Evolutionary conservation across 1,284 basidiomycete species (phyloP).

Genomic region (Trametes hirsuta): DNA sequence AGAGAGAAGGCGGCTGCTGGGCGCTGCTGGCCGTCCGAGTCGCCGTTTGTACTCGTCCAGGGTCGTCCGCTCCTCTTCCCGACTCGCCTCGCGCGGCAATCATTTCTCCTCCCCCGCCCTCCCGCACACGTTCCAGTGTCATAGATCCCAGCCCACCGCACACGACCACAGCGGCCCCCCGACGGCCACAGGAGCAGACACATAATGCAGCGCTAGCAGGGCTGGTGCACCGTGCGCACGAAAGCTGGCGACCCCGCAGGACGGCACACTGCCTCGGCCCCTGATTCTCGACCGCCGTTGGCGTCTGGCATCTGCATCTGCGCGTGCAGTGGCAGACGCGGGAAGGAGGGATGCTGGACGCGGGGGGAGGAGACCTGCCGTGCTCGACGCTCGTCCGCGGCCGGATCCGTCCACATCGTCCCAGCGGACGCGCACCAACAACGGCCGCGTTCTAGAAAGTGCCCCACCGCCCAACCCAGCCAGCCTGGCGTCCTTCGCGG

Average conservation of each 20-base stretch:
- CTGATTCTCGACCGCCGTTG: constrained; percentile 7
- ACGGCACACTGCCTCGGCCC: constrained; percentile 9
- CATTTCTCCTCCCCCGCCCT: neutral
- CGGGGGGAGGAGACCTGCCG: neutral
- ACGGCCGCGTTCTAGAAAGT: neutral
- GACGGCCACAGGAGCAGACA: no score
- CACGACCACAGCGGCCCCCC: no score
- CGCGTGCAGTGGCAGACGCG: no score
- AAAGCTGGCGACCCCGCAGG: neutral
- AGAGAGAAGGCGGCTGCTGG: no score
- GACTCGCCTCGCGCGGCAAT: neutral
- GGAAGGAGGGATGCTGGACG: no score
- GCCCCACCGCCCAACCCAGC: neutral
- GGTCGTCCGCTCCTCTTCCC: neutral
- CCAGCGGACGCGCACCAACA: neutral
- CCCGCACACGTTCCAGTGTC: neutral
- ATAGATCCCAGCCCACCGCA: neutral
- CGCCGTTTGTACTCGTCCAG: constrained; percentile 1
- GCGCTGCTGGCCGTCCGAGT: neutral
- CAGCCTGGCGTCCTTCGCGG: neutral
- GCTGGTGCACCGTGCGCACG: neutral
- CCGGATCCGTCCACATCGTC: neutral
- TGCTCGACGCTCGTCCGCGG: neutral
- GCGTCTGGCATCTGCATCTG: neutral
- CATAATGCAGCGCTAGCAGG: no score